phyloP scores from a whole-genome alignment of 2,329 filamentous ascomycete species.

The Simplicillium aogashimaense region DNA sequence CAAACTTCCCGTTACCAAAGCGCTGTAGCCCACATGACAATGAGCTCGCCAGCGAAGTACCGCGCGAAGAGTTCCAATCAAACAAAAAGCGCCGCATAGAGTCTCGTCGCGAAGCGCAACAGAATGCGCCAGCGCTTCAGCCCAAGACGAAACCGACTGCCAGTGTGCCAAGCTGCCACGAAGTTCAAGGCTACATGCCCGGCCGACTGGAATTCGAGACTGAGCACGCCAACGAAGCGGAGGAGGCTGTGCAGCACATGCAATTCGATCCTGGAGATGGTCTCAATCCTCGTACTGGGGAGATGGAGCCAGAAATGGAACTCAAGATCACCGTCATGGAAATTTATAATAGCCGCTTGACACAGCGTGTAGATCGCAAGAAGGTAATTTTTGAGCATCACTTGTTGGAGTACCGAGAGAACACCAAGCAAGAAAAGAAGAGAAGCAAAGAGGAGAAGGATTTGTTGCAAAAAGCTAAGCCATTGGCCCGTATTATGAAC shows the following conservation, averaged over 20 bases:
- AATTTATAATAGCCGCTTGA: conserved; percentile 90
- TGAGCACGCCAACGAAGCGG: conserved; percentile 93
- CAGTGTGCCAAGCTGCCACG: conserved; percentile 90
- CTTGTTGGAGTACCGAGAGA: conserved; percentile 87
- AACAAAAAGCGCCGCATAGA: conserved; percentile 92
- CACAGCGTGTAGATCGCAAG: conserved; percentile 85
- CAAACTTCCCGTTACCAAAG: conserved; percentile 76
- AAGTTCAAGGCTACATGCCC: conserved; percentile 98
- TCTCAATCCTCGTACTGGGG: conserved; percentile 71
- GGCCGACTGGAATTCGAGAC: conserved; percentile 95
- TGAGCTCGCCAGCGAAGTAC: conserved; percentile 66
- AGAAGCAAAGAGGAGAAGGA: conserved; percentile 92
- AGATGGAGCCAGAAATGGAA: conserved; percentile 91
- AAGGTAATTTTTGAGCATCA: conserved; percentile 95
- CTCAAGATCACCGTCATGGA: conserved; percentile 97
- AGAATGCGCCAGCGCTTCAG: conserved; percentile 70
- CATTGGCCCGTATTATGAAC: conserved; percentile 95
- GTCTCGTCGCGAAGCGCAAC: conserved; percentile 76
- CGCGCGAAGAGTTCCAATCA: conserved; percentile 85
- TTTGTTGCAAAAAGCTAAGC: conserved; percentile 84
- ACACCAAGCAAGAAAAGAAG: conserved; percentile 83
- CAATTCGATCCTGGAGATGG: conserved; percentile 95
- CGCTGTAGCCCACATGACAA: conserved; percentile 76
- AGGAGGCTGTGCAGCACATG: conserved; percentile 97
- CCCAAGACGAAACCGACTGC: conserved; percentile 95